A percentile compares a stretch with the other conserved stretches of the same genome.
These are phyloP conservation scores for Macrophomina pseudophaseolina DNA, from an alignment of 2,329 filamentous ascomycete genomes.

Conservation along the genomic window DNA sequence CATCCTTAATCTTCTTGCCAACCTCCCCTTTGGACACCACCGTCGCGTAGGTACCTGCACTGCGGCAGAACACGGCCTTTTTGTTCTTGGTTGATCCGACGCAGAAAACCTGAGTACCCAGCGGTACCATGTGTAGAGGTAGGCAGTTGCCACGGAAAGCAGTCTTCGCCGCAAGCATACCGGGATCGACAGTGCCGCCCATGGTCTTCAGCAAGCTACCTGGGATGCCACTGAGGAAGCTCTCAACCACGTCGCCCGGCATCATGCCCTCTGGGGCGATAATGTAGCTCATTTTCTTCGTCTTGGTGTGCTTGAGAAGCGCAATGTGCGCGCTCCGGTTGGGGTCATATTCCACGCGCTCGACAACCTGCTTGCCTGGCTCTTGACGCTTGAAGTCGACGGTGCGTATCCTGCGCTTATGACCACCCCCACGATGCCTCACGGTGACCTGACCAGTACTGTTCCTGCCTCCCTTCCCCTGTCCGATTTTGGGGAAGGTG, in stretches of 20 bases:
- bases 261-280: slow-evolving; percentile 94
- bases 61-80: slow-evolving; percentile 89
- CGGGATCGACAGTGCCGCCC: slow-evolving; percentile 91
- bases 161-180: slow-evolving; percentile 93
- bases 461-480: slow-evolving; percentile 91
- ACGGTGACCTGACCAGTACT: slow-evolving; percentile 84
- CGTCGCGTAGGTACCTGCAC: slow-evolving; percentile 89
- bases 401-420: slow-evolving; percentile 87
- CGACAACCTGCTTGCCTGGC: slow-evolving; percentile 83
- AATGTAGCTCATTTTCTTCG: slow-evolving; percentile 83
- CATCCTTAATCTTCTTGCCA: slow-evolving; percentile 73
- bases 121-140: slow-evolving; percentile 91
- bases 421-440: slow-evolving; percentile 88
- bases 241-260: slow-evolving; percentile 88
- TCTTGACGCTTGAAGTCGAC: slow-evolving; percentile 84
- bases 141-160: slow-evolving; percentile 94
- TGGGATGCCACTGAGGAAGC: slow-evolving; percentile 88
- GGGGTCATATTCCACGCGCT: slow-evolving; percentile 95
- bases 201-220: slow-evolving; percentile 85
- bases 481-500: slow-evolving; percentile 91
- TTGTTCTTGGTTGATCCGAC: slow-evolving; percentile 76
- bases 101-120: slow-evolving; percentile 91
- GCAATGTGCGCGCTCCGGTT: slow-evolving; percentile 93
- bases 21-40: slow-evolving; percentile 79
- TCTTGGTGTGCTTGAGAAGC: slow-evolving; percentile 75